Evolutionary conservation across 805 yeast genomes (phyloP).

Genomic region (Cyberlindnera sargentensis): DNA sequence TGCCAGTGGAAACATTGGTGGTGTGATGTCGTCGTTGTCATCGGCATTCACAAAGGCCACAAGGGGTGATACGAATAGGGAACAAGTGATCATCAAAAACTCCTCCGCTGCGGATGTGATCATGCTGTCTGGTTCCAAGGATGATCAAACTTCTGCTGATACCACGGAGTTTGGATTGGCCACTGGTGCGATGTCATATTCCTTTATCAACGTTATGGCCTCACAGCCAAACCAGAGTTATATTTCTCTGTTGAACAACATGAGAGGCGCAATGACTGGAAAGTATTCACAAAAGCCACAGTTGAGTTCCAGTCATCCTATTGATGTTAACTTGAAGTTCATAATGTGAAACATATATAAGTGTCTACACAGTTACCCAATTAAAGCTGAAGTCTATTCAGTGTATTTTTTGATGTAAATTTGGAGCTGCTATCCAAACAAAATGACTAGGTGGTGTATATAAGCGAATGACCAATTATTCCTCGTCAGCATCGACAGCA

Average conservation of each 20-base stretch:
- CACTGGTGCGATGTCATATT: conserved; percentile 73
- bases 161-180: conserved; percentile 55
- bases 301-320: conserved; percentile 59
- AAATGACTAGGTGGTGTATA: no score
- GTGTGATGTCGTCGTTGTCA: conserved; percentile 23
- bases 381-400: no score
- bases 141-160: conserved; percentile 52
- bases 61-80: conserved; percentile 23
- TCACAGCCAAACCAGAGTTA: conserved; percentile 51
- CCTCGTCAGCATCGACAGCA: conserved; percentile 11
- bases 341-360: conserved; percentile 17
- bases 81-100: conserved; percentile 36
- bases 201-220: conserved; percentile 54
- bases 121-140: conserved; percentile 64
- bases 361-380: background rate
- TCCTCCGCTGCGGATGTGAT: conserved; percentile 64
- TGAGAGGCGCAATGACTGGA: conserved; percentile 48
- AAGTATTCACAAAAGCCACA: conserved; percentile 72
- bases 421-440: no score
- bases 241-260: conserved; percentile 51
- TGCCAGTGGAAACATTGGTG: conserved; percentile 41
- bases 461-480: background rate
- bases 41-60: conserved; percentile 19
- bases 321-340: conserved; percentile 43
- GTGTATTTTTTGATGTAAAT: no score